phyloP scores from a whole-genome alignment of 352 stramenopile genomes.

The Pythium utonaiense region DNA sequence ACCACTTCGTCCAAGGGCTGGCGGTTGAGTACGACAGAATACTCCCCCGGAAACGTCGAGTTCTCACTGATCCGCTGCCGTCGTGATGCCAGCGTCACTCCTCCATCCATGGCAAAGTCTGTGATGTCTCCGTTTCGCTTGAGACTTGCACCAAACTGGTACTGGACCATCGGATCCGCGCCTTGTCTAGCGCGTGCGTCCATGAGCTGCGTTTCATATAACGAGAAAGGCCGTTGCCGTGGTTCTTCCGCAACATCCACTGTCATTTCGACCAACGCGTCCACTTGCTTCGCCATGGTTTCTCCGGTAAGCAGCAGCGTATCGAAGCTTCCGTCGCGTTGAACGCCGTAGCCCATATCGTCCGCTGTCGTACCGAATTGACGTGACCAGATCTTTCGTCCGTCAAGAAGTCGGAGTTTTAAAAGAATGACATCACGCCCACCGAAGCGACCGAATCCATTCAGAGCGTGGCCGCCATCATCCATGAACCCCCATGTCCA shows the following conservation, averaged over 20 bases:
- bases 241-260: conserved; percentile 40
- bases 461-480: conserved; percentile 61
- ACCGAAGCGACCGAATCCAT: conserved; percentile 65
- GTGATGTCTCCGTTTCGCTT: conserved; percentile 53
- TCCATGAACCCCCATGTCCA: conserved; percentile 74
- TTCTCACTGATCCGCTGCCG: conserved; percentile 50
- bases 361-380: conserved; percentile 70
- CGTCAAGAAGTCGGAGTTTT: conserved; percentile 39
- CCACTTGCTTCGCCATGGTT: conserved; percentile 37
- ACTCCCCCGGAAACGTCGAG: conserved; percentile 40
- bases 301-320: conserved; percentile 54
- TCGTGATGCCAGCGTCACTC: conserved; percentile 48
- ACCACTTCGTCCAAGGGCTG: conserved; percentile 48
- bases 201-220: conserved; percentile 56
- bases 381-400: conserved; percentile 59
- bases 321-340: conserved; percentile 40
- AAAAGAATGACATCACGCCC: conserved; percentile 65
- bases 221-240: conserved; percentile 28
- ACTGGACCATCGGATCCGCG: conserved; percentile 17
- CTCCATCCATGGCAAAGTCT: conserved; percentile 70
- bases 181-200: conserved; percentile 33
- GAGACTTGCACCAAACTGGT: conserved; percentile 56
- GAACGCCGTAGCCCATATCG: conserved; percentile 56
- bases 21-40: conserved; percentile 66
- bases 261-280: conserved; percentile 41